phyloP scores from a whole-genome alignment of 116 monocot genomes.

The Trichopus zeylanicus region DNA sequence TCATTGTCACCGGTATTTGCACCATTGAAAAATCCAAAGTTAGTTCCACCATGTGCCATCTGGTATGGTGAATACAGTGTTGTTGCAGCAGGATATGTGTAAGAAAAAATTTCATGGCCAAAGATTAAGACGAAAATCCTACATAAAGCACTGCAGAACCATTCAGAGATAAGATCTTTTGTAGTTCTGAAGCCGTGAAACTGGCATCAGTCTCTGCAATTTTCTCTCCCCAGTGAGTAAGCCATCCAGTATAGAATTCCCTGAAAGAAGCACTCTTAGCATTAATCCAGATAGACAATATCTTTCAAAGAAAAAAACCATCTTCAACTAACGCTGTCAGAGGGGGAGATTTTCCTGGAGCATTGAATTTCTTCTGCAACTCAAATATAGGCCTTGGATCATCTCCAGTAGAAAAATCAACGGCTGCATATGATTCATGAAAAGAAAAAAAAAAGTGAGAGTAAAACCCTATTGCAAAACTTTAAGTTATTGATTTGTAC shows the following conservation, averaged over 20 bases:
- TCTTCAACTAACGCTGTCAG: conserved; percentile 63
- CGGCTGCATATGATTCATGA: conserved; percentile 43
- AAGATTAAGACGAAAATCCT: conserved; percentile 10
- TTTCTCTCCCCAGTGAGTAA: conserved; percentile 87
- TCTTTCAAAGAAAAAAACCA: not conserved
- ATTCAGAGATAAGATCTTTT: conserved; percentile 70
- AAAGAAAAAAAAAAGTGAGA: too few species aligned
- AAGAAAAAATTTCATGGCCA: not conserved
- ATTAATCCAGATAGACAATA: not conserved
- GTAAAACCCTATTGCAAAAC: too few species aligned
- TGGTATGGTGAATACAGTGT: conserved; percentile 19
- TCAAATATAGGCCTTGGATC: conserved; percentile 77
- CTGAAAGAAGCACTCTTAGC: conserved; percentile 28
- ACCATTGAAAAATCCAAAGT: conserved; percentile 92
- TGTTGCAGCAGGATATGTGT: conserved; percentile 3
- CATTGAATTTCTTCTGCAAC: conserved; percentile 86
- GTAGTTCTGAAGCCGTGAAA: conserved; percentile 45
- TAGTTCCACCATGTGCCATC: conserved; percentile 99
- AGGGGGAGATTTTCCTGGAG: conserved; percentile 89
- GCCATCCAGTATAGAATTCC: conserved; percentile 99
- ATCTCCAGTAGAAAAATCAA: conserved; percentile 92
- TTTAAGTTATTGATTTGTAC: not conserved
- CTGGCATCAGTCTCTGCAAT: conserved; percentile 65
- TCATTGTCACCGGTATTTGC: conserved; percentile 80
- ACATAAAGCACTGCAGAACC: conserved; percentile 97